Evolutionary conservation across 768 basidiomycete species (phyloP).

Genomic region (Suillus variegatus): DNA sequence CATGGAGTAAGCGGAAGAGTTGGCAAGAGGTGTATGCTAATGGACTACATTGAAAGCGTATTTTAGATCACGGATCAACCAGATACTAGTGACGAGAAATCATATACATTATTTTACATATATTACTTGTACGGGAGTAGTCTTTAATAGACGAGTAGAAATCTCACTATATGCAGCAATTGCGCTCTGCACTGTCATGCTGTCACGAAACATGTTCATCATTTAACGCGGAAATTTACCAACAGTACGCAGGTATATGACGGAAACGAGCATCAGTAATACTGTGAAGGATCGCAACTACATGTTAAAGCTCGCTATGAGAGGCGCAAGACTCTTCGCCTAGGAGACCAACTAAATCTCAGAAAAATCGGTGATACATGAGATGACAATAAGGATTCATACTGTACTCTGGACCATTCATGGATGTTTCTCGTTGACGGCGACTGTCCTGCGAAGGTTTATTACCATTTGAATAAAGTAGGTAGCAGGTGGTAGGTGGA

Average conservation of each 20-base stretch:
- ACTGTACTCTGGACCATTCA: background rate
- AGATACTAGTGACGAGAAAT: background rate
- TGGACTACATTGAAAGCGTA: constrained; percentile 41
- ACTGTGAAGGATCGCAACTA: background rate
- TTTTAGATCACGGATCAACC: background rate
- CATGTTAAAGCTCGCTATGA: background rate
- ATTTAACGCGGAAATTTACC: background rate
- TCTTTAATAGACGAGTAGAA: background rate
- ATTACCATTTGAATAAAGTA: background rate
- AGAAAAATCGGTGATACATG: background rate
- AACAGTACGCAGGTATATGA: background rate
- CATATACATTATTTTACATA: background rate
- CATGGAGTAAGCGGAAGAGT: constrained; percentile 47
- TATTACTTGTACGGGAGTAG: background rate
- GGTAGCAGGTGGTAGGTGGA: background rate
- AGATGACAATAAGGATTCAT: background rate
- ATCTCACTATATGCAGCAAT: background rate
- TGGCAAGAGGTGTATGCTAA: constrained; percentile 46
- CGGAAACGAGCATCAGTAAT: background rate
- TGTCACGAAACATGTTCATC: background rate
- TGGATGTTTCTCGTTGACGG: background rate
- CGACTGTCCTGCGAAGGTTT: background rate
- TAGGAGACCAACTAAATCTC: background rate
- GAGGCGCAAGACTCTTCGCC: background rate
- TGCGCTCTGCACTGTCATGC: background rate